Conservation (phyloP, 768 basidiomycete genomes). For the Macrolepiota fuliginosa region DNA sequence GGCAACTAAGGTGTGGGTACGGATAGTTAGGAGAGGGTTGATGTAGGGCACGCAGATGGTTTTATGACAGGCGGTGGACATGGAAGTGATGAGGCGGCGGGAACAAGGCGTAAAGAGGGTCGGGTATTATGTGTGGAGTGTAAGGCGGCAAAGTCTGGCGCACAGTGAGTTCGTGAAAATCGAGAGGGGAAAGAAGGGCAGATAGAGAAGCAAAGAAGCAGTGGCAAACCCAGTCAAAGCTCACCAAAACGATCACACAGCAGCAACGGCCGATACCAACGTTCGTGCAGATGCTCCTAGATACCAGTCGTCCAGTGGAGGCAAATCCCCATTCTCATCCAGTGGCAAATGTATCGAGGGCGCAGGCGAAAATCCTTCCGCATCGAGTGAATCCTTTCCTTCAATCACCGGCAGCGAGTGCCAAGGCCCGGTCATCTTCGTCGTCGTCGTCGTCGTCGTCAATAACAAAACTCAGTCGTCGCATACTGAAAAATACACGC, state of each 20-base stretch:
- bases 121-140: not conserved
- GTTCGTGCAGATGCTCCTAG: conserved; percentile 22
- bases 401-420: conserved; percentile 12
- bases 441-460: conserved; percentile 21
- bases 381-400: conserved; percentile 7
- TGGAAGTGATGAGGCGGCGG: not conserved
- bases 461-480: conserved; percentile 3
- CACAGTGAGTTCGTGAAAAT: not conserved
- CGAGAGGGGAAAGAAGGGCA: not conserved
- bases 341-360: not conserved
- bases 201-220: not conserved
- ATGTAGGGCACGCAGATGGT: not conserved
- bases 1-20: not conserved
- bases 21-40: not conserved
- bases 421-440: conserved; percentile 16
- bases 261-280: not conserved
- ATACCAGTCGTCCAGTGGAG: conserved; percentile 42
- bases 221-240: not conserved
- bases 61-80: not conserved
- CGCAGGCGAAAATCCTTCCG: conserved; percentile 3
- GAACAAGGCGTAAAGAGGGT: not conserved
- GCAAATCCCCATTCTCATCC: conserved; percentile 33
- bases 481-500: conserved; percentile 5
- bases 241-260: not conserved
- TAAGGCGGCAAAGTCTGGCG: too few relatives aligned